Evolutionary conservation across 2,329 filamentous ascomycete genomes (phyloP), one percentile per base, ranked within the genome.

Genomic region (Aspergillus thermomutatus): DNA sequence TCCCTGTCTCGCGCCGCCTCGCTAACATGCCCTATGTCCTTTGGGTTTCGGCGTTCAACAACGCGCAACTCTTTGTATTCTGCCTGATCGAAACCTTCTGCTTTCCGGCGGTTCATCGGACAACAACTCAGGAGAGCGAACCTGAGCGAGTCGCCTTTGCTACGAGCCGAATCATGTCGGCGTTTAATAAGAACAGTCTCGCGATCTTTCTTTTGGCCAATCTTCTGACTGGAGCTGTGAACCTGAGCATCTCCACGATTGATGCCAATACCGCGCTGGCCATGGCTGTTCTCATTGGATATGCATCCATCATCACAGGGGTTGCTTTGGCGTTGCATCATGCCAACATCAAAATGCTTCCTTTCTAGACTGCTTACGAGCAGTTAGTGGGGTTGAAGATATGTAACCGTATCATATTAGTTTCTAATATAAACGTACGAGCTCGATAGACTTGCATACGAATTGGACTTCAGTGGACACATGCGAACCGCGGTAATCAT

Each of bases 11-110:
- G 5, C 88, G 94, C 21, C 87, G 94, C 0, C 79, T 97, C 56
- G 94, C 93, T 8, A 99, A 99, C 68, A 81, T 97, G 60, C 92
- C 94, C 0, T 99, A 99, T 71, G 83, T 97, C 46, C 80, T 96
- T 47, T 97, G 93, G 92, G 88, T 96, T 7, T 83, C 87, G n/a
- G 88, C 91, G 2, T 97, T 94, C 80, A 99, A 97, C 77, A 87
- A 85, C 59, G 80, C 83, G n/a, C 91, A 96, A 71, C 79, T 99
- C 9, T 79, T 90, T 7, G 81, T 88, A 1, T 96, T 93, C 72
- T 92, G 87, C 67, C 71, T 87, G 14, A 82, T 94, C 25, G 93
- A 99, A 72, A 87, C 83, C 3, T 26, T 90, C 2, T 87, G 92
- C 72, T 96, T 96, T 72, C 90, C 91, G 0, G 78, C 81, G 1